Conservation (phyloP, 2,329 filamentous ascomycete genomes). For the Diaporthe sp. region DNA sequence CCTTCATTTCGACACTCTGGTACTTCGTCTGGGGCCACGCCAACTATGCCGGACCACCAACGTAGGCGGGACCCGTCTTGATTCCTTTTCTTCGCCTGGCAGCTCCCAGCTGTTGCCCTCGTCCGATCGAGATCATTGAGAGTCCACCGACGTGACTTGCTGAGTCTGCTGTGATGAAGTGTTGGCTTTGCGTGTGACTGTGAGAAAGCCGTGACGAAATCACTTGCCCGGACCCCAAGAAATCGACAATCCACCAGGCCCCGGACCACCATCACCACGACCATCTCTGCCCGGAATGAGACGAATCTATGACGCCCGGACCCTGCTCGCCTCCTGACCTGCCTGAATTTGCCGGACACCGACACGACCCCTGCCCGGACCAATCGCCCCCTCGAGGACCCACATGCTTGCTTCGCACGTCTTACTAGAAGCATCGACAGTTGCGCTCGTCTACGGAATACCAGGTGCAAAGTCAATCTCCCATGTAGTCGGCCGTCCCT, state of each 20-base stretch:
- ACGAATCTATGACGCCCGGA: constrained; percentile 5
- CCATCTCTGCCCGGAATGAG: constrained; percentile 14
- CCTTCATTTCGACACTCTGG: constrained; percentile 72
- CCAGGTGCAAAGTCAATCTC: constrained; percentile 6
- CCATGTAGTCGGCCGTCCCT: not conserved
- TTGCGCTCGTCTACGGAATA: constrained; percentile 11
- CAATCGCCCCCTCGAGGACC: constrained; percentile 16
- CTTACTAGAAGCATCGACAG: constrained; percentile 13
- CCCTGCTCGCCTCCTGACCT: not conserved
- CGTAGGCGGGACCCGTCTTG: constrained; percentile 21
- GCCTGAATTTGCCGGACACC: constrained; percentile 2
- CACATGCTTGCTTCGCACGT: not conserved
- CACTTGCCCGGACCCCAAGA: constrained; percentile 29
- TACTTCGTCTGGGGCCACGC: constrained; percentile 78
- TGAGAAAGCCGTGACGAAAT: constrained; percentile 32
- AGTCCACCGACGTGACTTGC: constrained; percentile 33
- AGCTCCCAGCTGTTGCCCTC: not conserved
- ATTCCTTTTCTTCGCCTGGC: constrained; percentile 5
- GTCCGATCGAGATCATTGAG: constrained; percentile 14
- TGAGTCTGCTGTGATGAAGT: constrained; percentile 33
- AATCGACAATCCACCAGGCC: not conserved
- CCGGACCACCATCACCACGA: not conserved
- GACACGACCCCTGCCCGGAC: constrained; percentile 14
- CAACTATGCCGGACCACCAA: constrained; percentile 75
- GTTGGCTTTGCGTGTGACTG: constrained; percentile 35